phyloP scores from a whole-genome alignment of 208 protist species.

The Zelonia costaricensis region DNA sequence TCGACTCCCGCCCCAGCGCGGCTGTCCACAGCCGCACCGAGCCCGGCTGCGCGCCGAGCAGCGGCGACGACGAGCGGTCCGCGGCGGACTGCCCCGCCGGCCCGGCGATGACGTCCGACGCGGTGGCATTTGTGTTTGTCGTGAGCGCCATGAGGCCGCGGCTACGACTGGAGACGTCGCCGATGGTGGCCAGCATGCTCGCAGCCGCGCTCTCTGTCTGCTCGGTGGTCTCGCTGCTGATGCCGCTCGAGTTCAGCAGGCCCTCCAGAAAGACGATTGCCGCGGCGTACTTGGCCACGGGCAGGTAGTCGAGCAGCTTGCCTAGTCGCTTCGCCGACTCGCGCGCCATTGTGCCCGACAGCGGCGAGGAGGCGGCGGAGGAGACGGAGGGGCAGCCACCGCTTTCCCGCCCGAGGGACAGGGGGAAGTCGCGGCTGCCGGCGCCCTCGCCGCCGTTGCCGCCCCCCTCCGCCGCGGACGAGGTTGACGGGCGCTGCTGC shows the following conservation, averaged over 20 bases:
- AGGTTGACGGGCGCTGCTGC: conserved; percentile 4
- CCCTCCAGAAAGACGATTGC: conserved; percentile 68
- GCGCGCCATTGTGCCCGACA: conserved; percentile 8
- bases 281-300: conserved; percentile 47
- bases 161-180: conserved; percentile 10
- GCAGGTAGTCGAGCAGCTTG: conserved; percentile 47
- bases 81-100: conserved; percentile 2
- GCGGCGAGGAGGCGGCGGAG: conserved; percentile 2
- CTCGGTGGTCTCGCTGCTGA: conserved; percentile 3
- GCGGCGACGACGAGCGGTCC: conserved; percentile 11
- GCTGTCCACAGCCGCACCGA: conserved; percentile 6
- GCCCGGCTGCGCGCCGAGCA: neutral
- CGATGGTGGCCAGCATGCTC: conserved; percentile 23
- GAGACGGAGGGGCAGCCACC: neutral
- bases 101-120: neutral
- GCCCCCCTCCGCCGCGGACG: neutral
- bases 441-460: neutral
- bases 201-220: conserved; percentile 11
- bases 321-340: conserved; percentile 31
- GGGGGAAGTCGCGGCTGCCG: neutral
- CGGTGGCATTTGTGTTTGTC: neutral
- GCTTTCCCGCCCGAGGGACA: neutral
- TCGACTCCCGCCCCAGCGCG: conserved; percentile 1
- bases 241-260: conserved; percentile 31
- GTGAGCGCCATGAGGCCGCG: conserved; percentile 1